Base-by-base conservation (phyloP, 2,329 filamentous ascomycete genomes). In the Xylariaceae sp. region DNA sequence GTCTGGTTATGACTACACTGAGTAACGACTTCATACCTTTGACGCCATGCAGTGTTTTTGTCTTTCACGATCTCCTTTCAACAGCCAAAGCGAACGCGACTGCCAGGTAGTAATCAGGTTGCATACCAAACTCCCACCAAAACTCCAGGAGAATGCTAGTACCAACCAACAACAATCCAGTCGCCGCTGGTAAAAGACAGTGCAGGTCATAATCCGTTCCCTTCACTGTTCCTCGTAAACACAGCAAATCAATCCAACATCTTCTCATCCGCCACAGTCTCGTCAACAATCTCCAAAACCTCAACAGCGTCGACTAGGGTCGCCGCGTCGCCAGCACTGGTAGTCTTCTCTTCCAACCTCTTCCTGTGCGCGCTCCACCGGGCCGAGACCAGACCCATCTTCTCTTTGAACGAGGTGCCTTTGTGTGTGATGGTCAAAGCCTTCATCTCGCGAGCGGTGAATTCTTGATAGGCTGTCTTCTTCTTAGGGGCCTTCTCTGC, bases 291-390 rank as follows among this genome's bases (percentile, higher is more conserved):
- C 75, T 80, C 38, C 67, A 72, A 0, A 77, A 81, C 57, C 83
- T 72, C 67, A 71, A 89, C 71, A 31, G 71, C 67, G 47, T 72
- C 76, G 75, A 89, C 89, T 61, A 91, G 78, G 61, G 80, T 76
- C 70, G 38, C 52, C 39, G 30, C 19, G 6, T 39, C 14, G 19
- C 39, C 9, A 15, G 15, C 42, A 39, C 44, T 31, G 36, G 36
- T 36, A 17, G 44, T 18, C 60, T 76, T 77, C 17, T 81, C 85
- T 51, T 91, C 73, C 36, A 81, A 72, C 10, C 12, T 77, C 86
- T 90, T 87, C 11, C 90, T 76, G 49, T 77, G 75, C 49, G 84
- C 81, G 59, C 83, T 86, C 44, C 69, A 73, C 0, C 81, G 80
- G 57, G 84, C 71, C 66, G 76, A 82, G 3, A 89, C 72, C 30